Base-by-base conservation (phyloP, 768 basidiomycete species). In the Nidula microcarpa region DNA sequence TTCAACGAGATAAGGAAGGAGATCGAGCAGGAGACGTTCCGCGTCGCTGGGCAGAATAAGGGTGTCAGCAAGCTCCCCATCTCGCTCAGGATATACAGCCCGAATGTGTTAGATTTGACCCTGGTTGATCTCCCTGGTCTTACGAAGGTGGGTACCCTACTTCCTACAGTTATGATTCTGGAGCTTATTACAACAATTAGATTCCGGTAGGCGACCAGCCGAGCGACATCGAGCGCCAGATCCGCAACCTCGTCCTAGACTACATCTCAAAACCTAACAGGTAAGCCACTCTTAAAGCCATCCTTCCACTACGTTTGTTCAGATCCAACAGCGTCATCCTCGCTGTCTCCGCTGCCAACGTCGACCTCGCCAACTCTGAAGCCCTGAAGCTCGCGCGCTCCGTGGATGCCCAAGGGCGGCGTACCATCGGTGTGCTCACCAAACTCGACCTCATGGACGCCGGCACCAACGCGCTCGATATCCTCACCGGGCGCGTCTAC, bases 391-490 rank as follows among this genome's bases (percentile, higher is more conserved):
- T 99, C 35, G 97, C 96, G 9, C 89, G 97, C 44, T 84, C 86
- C 9, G 94, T 98, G 46, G 97, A 99, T 63, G 91, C 96, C 0
- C 93, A 97, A 69, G 95, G 96, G 9, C 85, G 97, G 33, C 85
- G 97, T 33, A 99, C 97, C 10, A 93, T 98, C 52, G 97, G 97
- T 49, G 90, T 99, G 16, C 78, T 99, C 49, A 96, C 96, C 11
- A 99, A 99, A 70, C 83, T 98, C 34, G 97, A 99, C 72, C 80
- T 99, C 45, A 99, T 99, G 97, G 97, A 98, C 62, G 95, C 95
- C 5, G 97, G 97, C 32, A 99, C 97, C 35, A 98, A 99, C 67
- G 97, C 97, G 17, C 74, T 95, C 35, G 96, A 99, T 69, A 87
- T 98, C 59, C 81, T 98, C 36, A 98, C 93, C 0, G 97, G 97